Base-by-base conservation (phyloP, 139 green algal species). In the Micractinium conductrix region DNA sequence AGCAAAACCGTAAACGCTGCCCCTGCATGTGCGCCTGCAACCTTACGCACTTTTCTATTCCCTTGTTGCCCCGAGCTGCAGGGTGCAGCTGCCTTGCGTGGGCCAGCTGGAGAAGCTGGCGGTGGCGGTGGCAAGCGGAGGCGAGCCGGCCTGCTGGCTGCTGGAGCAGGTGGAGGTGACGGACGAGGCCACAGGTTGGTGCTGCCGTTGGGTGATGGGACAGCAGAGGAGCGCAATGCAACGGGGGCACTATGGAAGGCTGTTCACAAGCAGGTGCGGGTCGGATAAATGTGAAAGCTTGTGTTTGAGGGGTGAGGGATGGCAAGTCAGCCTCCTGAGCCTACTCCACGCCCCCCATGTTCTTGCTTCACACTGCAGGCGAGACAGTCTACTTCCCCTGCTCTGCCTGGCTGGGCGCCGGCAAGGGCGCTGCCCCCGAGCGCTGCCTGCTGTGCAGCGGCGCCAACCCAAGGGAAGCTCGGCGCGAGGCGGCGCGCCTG, bases 121-220 rank as follows among this genome's bases (percentile, higher is more conserved):
- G 0, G 88, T 97, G 30, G 90, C 90, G 1, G 91, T 96, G 84
- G 90, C 94, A 67, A 81, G 83, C 71, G 86, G 22, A 1, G 87
- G 85, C 0, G 21, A 87, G 17, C 76, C 80, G 2, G 42, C 89
- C 2, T 88, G 62, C 28, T 96, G 93, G 93, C 88, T 94, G 65
- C 80, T 94, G 79, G 78, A 93, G 63, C 91, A 90, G 60, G 86
- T 93, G 21, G 89, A 95, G 76, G 89, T 97, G 50, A 85, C 85
- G 55, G 84, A 91, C 67, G 79, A 80, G 38, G 38, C 50, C 30
- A 86, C 78, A 87, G 89, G 91, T 93, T 53, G 63, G 87, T 70
- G 73, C 14, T 58, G 10, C 12, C 2, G 8, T 62, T 35, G 17
- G 28, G 43, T 38, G 44, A 17, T 50, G 40, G n/a, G n/a, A n/a